These are phyloP conservation scores for Eustoma russellianum DNA, from an alignment of 257 asterid genomes.

Conservation along the genomic window DNA sequence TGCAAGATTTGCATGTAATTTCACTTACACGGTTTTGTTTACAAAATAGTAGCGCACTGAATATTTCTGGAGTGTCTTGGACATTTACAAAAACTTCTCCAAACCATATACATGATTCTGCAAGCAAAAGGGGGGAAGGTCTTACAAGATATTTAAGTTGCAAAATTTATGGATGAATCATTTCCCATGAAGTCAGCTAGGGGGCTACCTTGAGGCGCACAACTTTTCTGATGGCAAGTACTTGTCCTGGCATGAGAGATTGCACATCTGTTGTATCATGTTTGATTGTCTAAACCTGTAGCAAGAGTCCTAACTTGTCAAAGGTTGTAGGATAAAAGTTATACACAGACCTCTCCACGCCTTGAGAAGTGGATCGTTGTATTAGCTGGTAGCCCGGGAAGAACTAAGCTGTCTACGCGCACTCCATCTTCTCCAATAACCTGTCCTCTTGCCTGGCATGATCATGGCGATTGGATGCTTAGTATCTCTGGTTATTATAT, in stretches of 20 bases:
- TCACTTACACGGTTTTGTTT: no score
- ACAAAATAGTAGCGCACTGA: no score
- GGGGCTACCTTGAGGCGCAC: conserved; percentile 70
- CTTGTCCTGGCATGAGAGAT: conserved; percentile 74
- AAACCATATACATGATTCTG: conserved; percentile 58
- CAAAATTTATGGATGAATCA: background rate
- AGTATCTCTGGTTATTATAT: no score
- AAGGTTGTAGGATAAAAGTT: background rate
- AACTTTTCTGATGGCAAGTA: conserved; percentile 77
- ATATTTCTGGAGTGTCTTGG: background rate
- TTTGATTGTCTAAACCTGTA: conserved; percentile 68
- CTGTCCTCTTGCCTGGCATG: conserved; percentile 76
- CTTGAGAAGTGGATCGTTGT: conserved; percentile 65
- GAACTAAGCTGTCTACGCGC: conserved; percentile 77
- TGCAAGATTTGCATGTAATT: no score
- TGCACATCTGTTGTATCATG: conserved; percentile 67
- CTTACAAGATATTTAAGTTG: no score
- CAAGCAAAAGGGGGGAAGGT: conserved; percentile 2
- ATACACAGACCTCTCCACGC: conserved; percentile 85
- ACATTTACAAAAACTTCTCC: conserved; percentile 35
- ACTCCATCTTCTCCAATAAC: conserved; percentile 90
- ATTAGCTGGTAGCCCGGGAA: conserved; percentile 75
- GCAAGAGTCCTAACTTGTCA: background rate
- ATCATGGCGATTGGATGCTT: background rate
- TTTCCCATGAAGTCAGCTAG: background rate